Base-by-base conservation (phyloP, 2,329 filamentous ascomycete genomes). In the Fusarium falciforme region DNA sequence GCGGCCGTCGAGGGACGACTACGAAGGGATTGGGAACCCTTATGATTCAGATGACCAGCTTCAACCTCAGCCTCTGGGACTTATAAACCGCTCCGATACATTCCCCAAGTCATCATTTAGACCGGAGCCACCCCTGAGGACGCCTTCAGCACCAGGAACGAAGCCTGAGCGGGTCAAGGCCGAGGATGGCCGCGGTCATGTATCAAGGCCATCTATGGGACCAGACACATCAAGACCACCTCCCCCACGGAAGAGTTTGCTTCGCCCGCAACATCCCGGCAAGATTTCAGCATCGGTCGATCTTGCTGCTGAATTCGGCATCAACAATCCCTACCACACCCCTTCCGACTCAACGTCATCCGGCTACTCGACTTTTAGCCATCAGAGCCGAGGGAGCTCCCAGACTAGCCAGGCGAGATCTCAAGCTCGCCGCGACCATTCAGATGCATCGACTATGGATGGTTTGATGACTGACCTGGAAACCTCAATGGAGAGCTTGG, bases 301-400 rank as follows among this genome's bases (percentile, higher is more conserved):
- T 75, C 83, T 91, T 9, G 88, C 87, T 2, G 86, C 85, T 35
- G 90, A 91, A 67, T 92, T 92, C 73, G 90, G 90, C 12, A 80
- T 85, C 27, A 87, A 88, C 36, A 92, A 92, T 75, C 89, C 90
- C 0, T 92, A 93, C 75, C 91, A 93, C 76, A 87, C 88, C 5
- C 84, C 89, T 0, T 90, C 90, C 1, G 88, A 89, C 68, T 94
- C 92, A 2, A 87, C 88, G 29, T 91, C 91, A 0, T 94, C 92
- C 0, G 90, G 88, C 20, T 87, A 87, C 52, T 93, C 92, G 3
- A 88, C 86, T 1, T 88, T 86, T 42, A 92, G 90, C 64, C 86
- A 87, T 11, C 82, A 82, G 2, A 90, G 90, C 76, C 88, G 89
- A 68, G 83, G 88, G 1, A 93, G 91, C 77, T 92, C 91, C 9